A percentile compares a stretch with the other conserved stretches of the same genome.
These are phyloP conservation scores for Xylona heveae DNA, from an alignment of 495 filamentous ascomycete species.

Conservation along the genomic window DNA sequence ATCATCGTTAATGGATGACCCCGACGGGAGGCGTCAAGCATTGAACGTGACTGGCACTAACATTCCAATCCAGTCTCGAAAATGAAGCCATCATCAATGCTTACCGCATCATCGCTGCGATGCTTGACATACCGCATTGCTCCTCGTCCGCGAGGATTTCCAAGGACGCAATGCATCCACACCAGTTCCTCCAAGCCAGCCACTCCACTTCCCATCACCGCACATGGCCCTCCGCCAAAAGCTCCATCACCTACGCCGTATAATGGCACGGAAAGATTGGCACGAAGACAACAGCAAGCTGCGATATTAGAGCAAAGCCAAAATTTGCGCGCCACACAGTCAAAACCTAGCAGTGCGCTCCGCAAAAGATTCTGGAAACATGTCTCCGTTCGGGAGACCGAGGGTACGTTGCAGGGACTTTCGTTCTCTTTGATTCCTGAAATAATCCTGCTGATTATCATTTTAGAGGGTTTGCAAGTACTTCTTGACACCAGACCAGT, in stretches of 20 bases:
- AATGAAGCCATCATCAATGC: too few relatives aligned
- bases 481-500: conserved; percentile 65
- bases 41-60: too few relatives aligned
- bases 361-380: conserved; percentile 72
- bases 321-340: conserved; percentile 18
- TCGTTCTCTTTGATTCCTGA: conserved; percentile 1
- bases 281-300: conserved; percentile 30
- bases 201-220: conserved; percentile 44
- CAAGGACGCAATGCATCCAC: conserved; percentile 29
- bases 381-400: conserved; percentile 37
- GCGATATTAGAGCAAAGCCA: conserved; percentile 27
- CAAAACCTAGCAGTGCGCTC: conserved; percentile 23
- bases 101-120: too few relatives aligned
- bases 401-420: conserved; percentile 17
- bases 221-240: conserved; percentile 67
- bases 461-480: conserved; percentile 41
- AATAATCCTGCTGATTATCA: not conserved
- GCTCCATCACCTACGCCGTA: conserved; percentile 39
- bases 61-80: too few relatives aligned
- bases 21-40: too few relatives aligned
- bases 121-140: too few relatives aligned
- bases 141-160: too few relatives aligned
- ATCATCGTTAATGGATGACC: too few relatives aligned
- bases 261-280: conserved; percentile 26
- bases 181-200: conserved; percentile 27